Evolutionary conservation across 1,139 yeast genomes (phyloP), one percentile per base, ranked within the genome.

Genomic region (Nakaseomyces delphensis): DNA sequence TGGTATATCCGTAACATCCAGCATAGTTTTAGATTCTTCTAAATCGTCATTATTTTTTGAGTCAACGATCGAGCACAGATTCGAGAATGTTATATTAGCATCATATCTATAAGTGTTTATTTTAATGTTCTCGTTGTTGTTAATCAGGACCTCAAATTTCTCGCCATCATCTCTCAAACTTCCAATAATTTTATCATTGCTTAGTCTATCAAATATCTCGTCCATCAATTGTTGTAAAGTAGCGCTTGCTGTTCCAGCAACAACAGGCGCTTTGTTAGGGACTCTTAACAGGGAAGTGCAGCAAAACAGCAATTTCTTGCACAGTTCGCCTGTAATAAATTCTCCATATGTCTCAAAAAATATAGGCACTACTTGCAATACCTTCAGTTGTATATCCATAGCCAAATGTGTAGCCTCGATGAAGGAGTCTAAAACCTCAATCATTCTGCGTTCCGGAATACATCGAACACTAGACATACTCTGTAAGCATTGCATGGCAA

Each of bases 221-320:
- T 82, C 76, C 41, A 87, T 74, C 38, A 91, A 65, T 59, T 91
- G 97, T 51, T 87, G 94, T 39, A 87, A 71, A 1, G 97, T 86
- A 2, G 97, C 98, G 39, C 86, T 78, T 0, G 96, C 96, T 0
- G 97, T 84, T 53, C 87, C 89, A n/a, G 77, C 72, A 3, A 91
- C 95, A 48, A 84, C 83, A 9, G 83, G 77, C 3, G 80, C 73
- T 52, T 82, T 83, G 48, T 77, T 83, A 15, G 77, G 73, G 7
- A 77, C 68, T 41, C 85, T 87, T 41, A 91, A 69, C 32, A 77
- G 71, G 27, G 48, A 54, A 0, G 93, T 73, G 55, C 95, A 85
- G 6, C 91, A 76, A 16, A 68, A 67, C 33, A 89, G 64, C n/a
- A 86, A 60, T 44, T 74, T 74, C 6, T 78, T 68, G 35, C 87